Evolutionary conservation across 768 basidiomycete species (phyloP), one percentile per base, ranked within the genome.

Genomic region (Chalciporus piperatus): DNA sequence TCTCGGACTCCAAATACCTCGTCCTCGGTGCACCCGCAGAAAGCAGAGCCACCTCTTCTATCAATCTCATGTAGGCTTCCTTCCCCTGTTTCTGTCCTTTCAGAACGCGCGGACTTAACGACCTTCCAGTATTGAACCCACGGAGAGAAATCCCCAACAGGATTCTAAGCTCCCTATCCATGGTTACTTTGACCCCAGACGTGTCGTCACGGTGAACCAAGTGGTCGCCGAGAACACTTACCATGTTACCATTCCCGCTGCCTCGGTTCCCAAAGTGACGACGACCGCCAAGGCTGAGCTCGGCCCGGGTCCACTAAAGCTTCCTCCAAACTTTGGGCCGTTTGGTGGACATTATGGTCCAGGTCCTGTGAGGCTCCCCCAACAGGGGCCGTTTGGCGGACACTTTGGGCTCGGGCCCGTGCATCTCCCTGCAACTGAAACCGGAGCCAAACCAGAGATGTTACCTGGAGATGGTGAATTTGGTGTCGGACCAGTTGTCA

Each of bases 11-110:
- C 33, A 61, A 58, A 14, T 67, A 67, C 47, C 54, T 70, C 25
- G 52, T 76, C 23, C 64, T 58, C 10, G 74, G 65, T 25, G 71
- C 62, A 10, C 68, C 75, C 4, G 35, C 67, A 2, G 61, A 68
- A 46, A 65, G 47, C 41, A 59, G 61, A 45, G 55, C 66, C 22
- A 66, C 52, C 0, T 74, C 72, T 4, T 76, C 74, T 6, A 22
- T 76, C 30, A 76, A 76, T 33, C 54, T 74, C 1, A 62, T 65
- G 75, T 76, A 61, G 54, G 73, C 55, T 22, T 22, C 22, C 22
- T 22, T 22, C 22, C 17, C 33, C 1, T 16, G 25, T 51, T 22
- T 23, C 7, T 19, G 20, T 19, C 17, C 12, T 17, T 27, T 7
- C n/a, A 16, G 35, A 6, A 16, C n/a, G 27, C 37, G 10, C 19